phyloP scores from a whole-genome alignment of 2,329 filamentous ascomycete species.

The Aspergillus carbonarius region DNA sequence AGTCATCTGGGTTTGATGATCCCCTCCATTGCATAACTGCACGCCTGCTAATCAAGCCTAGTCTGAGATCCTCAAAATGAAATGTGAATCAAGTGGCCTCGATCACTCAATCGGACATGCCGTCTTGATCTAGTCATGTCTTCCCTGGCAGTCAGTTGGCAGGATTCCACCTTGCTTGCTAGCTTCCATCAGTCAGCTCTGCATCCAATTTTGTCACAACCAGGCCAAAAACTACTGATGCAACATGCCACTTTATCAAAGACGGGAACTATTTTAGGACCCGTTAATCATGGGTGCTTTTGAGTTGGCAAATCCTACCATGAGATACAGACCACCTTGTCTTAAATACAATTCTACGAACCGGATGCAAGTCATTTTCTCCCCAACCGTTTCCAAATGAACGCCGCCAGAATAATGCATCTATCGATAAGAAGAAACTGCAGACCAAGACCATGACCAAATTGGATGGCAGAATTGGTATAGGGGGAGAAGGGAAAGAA shows the following conservation, averaged over 20 bases:
- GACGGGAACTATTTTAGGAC: background rate
- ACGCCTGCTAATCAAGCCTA: constrained; percentile 1
- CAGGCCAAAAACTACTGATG: background rate
- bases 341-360: background rate
- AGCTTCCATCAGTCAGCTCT: too few relatives aligned
- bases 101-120: background rate
- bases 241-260: background rate
- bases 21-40: background rate
- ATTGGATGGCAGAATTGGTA: too few relatives aligned
- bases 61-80: background rate
- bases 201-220: background rate
- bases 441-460: background rate
- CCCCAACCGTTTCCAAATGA: background rate
- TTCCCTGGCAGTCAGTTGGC: background rate
- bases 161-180: too few relatives aligned
- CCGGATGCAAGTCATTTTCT: background rate
- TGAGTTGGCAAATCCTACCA: background rate
- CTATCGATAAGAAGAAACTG: constrained; percentile 2
- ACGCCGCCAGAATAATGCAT: constrained; percentile 9
- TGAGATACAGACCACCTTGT: background rate
- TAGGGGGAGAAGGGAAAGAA: background rate
- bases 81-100: background rate
- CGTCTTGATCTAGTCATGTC: background rate
- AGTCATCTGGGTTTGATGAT: constrained; percentile 68
- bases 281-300: too few relatives aligned